A percentile compares a stretch with the other conserved stretches of the same genome.
Conservation (phyloP, 352 stramenopile genomes). For the Pythium rishiriense region DNA sequence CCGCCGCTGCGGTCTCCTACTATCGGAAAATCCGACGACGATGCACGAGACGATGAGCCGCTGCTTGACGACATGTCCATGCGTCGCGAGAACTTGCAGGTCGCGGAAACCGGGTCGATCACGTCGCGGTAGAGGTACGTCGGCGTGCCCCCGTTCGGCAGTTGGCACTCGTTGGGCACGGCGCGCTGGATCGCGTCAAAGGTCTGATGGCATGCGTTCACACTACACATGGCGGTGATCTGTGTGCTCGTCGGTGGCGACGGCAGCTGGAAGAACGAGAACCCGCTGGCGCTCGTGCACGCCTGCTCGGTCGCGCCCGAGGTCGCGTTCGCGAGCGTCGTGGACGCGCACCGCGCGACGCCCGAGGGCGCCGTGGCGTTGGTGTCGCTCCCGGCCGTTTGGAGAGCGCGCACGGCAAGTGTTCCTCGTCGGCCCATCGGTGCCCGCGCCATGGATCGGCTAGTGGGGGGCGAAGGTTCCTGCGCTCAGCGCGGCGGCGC, state of each 20-base stretch:
- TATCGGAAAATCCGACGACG: not conserved
- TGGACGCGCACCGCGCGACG: not conserved
- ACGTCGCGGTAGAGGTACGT: conserved; percentile 5
- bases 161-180: conserved; percentile 3
- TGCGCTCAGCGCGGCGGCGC: too few relatives aligned
- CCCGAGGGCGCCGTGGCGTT: not conserved
- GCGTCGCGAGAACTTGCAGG: not conserved
- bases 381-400: not conserved
- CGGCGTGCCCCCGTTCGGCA: not conserved
- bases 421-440: not conserved
- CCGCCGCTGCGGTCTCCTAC: not conserved
- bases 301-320: not conserved
- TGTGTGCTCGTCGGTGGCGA: not conserved
- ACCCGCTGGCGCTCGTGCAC: not conserved
- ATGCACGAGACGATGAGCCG: not conserved
- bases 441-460: not conserved
- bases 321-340: not conserved
- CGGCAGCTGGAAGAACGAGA: conserved; percentile 12
- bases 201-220: not conserved
- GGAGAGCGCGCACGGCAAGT: not conserved
- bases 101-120: not conserved
- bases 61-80: not conserved
- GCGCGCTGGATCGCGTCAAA: not conserved
- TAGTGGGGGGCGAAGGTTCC: too few relatives aligned
- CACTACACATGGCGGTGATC: not conserved